Evolutionary conservation across 768 basidiomycete species (phyloP).

Genomic region (Tulasnella sp.): DNA sequence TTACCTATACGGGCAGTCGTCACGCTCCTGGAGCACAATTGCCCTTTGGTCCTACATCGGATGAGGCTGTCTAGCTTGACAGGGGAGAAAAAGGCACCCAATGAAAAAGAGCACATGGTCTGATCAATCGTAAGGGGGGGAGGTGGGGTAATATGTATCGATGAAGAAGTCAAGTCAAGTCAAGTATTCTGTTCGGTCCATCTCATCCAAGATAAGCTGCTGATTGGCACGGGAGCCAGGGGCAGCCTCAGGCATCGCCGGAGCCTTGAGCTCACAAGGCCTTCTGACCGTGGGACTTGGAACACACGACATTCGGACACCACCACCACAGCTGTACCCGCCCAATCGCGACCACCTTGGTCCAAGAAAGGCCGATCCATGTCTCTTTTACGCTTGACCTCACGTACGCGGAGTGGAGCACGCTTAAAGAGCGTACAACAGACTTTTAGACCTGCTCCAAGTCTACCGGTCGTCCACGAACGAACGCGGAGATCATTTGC

Average conservation of each 20-base stretch:
- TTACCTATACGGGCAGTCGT: neutral
- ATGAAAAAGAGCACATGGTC: neutral
- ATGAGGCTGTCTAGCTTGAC: neutral
- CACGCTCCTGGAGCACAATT: neutral
- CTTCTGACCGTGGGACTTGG: slow-evolving; percentile 4
- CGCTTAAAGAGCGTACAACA: slow-evolving; percentile 9
- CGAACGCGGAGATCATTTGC: neutral
- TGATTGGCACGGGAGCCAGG: neutral
- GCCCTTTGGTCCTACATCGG: slow-evolving; percentile 2
- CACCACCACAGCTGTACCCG: neutral
- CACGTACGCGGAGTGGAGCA: neutral
- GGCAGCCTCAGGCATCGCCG: neutral
- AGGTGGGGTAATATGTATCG: neutral
- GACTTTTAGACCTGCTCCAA: slow-evolving; percentile 9
- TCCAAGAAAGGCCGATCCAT: neutral
- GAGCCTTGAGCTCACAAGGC: slow-evolving; percentile 6
- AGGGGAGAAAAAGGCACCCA: neutral
- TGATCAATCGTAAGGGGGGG: neutral
- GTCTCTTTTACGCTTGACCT: slow-evolving; percentile 4
- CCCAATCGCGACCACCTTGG: neutral
- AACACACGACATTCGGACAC: neutral
- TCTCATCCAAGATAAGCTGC: slow-evolving; percentile 13
- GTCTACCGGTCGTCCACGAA: neutral
- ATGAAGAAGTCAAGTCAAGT: slow-evolving; percentile 15
- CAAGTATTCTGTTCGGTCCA: slow-evolving; percentile 11